Evolutionary conservation across 2,329 filamentous ascomycete genomes (phyloP).

Genomic region (Colletotrichum spinosum): DNA sequence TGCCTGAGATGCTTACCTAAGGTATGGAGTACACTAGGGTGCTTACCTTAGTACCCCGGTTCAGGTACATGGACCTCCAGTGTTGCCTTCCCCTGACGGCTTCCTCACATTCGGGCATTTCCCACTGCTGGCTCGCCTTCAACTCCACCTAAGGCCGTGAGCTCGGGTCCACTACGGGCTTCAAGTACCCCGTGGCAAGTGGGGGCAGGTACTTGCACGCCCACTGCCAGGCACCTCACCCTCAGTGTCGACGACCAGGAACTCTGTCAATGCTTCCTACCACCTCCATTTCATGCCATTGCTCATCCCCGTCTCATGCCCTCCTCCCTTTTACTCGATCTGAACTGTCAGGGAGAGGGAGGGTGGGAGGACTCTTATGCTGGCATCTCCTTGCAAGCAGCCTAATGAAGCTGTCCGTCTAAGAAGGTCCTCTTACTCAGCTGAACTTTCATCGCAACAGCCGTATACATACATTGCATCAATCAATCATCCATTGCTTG

Average conservation of each 20-base stretch:
- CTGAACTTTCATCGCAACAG: slow-evolving; percentile 10
- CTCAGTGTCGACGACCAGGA: too few relatives aligned
- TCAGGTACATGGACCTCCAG: too few relatives aligned
- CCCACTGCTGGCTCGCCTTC: too few relatives aligned
- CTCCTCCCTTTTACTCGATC: slow-evolving; percentile 19
- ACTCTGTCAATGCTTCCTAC: background rate
- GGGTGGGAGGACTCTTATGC: background rate
- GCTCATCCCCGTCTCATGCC: background rate
- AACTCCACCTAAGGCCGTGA: slow-evolving; percentile 18
- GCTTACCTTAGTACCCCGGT: too few relatives aligned
- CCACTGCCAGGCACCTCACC: slow-evolving; percentile 7
- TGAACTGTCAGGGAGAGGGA: slow-evolving; percentile 20
- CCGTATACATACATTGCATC: background rate
- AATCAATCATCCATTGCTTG: too few relatives aligned
- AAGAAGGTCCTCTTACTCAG: background rate
- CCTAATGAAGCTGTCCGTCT: background rate
- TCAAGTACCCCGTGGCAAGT: background rate
- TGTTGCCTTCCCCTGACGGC: too few relatives aligned
- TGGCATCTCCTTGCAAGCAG: slow-evolving; percentile 13
- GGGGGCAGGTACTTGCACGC: background rate
- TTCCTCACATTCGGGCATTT: too few relatives aligned
- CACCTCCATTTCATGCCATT: slow-evolving; percentile 18
- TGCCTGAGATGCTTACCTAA: too few relatives aligned
- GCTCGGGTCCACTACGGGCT: slow-evolving; percentile 16
- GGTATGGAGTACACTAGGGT: too few relatives aligned